A percentile compares a stretch with the other conserved stretches of the same genome.
Conservation (phyloP, 108 stramenopile species). For the Licmophora abbreviata region DNA sequence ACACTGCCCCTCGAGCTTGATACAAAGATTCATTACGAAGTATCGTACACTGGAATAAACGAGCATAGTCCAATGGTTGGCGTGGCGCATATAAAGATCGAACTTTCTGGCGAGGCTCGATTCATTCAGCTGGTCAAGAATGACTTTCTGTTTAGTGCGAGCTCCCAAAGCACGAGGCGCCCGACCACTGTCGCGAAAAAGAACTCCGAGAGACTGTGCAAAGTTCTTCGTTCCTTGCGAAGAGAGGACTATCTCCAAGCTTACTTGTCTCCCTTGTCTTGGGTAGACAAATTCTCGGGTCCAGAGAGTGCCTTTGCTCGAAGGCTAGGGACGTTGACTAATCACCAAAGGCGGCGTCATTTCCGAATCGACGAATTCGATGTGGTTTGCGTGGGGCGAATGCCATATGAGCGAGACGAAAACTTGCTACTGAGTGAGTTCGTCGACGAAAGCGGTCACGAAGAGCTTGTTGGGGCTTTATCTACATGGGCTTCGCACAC, state of each 20-base stretch:
- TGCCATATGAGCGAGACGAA: constrained; percentile 29
- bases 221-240: constrained; percentile 49
- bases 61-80: constrained; percentile 49
- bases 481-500: constrained; percentile 50
- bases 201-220: constrained; percentile 44
- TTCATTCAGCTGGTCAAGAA: constrained; percentile 64
- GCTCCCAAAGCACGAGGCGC: constrained; percentile 5
- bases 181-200: constrained; percentile 25
- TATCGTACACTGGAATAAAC: constrained; percentile 61
- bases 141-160: constrained; percentile 39
- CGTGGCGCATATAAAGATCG: constrained; percentile 68
- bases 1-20: constrained; percentile 45
- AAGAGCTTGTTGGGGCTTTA: constrained; percentile 37
- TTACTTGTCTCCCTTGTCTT: constrained; percentile 46
- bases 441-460: constrained; percentile 44
- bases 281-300: constrained; percentile 40
- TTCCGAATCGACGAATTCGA: constrained; percentile 66
- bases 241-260: constrained; percentile 62
- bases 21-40: constrained; percentile 61
- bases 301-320: constrained; percentile 39
- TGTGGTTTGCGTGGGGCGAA: constrained; percentile 36
- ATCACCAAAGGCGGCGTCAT: constrained; percentile 48
- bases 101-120: constrained; percentile 50
- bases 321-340: constrained; percentile 34
- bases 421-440: constrained; percentile 46